These are phyloP conservation scores for Thozetella sp. DNA, from an alignment of 495 filamentous ascomycete genomes.

Conservation along the genomic window DNA sequence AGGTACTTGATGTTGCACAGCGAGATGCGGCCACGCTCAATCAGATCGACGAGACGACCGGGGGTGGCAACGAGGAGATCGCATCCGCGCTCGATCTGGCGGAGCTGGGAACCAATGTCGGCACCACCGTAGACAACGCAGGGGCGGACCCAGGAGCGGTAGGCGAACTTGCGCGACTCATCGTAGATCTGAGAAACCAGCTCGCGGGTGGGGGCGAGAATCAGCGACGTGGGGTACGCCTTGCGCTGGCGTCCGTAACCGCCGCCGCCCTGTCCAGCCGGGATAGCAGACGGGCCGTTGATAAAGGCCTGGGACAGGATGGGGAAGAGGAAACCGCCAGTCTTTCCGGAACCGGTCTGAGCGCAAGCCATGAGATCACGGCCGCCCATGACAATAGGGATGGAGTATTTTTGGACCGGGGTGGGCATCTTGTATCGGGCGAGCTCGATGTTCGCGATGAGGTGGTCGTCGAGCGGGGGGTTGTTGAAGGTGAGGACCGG, in stretches of 20 bases:
- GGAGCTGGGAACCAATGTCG: constrained; percentile 94
- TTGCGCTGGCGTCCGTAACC: constrained; percentile 87
- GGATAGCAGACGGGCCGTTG: constrained; percentile 74
- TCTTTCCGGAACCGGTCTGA: constrained; percentile 99
- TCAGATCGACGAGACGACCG: constrained; percentile 94
- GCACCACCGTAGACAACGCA: constrained; percentile 99
- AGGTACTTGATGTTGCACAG: constrained; percentile 97
- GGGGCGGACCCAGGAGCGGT: constrained; percentile 97
- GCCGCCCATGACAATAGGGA: constrained; percentile 94
- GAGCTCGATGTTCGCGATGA: constrained; percentile 87
- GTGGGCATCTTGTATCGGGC: constrained; percentile 94
- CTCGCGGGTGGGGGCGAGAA: constrained; percentile 95
- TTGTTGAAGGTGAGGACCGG: constrained; percentile 88
- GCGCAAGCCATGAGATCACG: constrained; percentile 99
- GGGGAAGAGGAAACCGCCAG: constrained; percentile 97
- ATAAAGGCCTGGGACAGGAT: constrained; percentile 95
- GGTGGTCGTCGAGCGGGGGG: constrained; percentile 90
- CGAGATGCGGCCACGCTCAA: constrained; percentile 97
- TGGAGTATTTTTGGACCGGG: constrained; percentile 97
- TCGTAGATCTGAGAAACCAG: constrained; percentile 98
- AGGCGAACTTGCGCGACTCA: constrained; percentile 95
- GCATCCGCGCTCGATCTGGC: constrained; percentile 96
- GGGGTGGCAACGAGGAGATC: constrained; percentile 97
- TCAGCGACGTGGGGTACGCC: constrained; percentile 93
- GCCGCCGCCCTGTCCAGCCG: constrained; percentile 59